Conservation (phyloP, 2,329 filamentous ascomycete species). For the Thelonectria olida region DNA sequence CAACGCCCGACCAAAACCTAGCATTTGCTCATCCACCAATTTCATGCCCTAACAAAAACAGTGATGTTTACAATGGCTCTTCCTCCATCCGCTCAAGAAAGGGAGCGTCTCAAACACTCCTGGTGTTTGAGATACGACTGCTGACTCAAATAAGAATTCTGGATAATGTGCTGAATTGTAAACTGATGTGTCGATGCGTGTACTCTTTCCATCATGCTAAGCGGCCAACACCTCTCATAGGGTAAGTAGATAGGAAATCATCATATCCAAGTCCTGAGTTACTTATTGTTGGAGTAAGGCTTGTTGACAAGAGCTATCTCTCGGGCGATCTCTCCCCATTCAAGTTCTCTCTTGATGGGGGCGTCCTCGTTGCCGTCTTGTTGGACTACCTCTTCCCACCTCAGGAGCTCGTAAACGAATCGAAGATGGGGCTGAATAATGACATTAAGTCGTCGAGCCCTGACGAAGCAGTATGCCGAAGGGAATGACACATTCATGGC, state of each 20-base stretch:
- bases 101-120: background rate
- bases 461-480: slow-evolving; percentile 94
- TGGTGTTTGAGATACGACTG: background rate
- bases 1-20: background rate
- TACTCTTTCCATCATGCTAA: background rate
- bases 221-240: background rate
- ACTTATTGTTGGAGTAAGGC: slow-evolving; percentile 77
- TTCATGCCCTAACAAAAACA: background rate
- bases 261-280: slow-evolving; percentile 7
- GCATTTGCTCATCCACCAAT: background rate
- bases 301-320: slow-evolving; percentile 97
- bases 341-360: slow-evolving; percentile 76
- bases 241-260: background rate
- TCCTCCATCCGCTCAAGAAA: background rate
- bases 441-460: slow-evolving; percentile 90
- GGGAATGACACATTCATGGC: slow-evolving; percentile 83
- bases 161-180: background rate
- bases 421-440: slow-evolving; percentile 97
- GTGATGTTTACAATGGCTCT: background rate
- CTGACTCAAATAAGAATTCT: background rate
- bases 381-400: slow-evolving; percentile 88
- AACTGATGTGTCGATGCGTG: background rate
- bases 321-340: slow-evolving; percentile 88
- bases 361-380: slow-evolving; percentile 55
- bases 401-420: slow-evolving; percentile 94